phyloP scores from a whole-genome alignment of 2,329 filamentous ascomycete species.

The Coniella lustricola region DNA sequence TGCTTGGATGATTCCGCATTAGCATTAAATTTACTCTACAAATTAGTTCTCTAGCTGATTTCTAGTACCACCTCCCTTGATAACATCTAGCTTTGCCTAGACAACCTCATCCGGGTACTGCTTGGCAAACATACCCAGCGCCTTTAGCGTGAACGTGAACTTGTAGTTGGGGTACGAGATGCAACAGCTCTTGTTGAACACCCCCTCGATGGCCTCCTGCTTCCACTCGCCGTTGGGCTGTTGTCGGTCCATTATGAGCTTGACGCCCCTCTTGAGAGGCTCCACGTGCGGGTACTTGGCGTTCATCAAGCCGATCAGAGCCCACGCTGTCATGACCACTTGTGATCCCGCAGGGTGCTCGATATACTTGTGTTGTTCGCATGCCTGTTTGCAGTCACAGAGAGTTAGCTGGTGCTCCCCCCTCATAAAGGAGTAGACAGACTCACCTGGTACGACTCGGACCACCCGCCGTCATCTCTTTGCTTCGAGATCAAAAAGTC shows the following conservation, averaged over 20 bases:
- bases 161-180: conserved; percentile 99
- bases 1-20: not conserved
- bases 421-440: not conserved
- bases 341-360: conserved; percentile 72
- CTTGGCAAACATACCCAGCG: conserved; percentile 78
- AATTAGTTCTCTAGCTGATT: too few species aligned
- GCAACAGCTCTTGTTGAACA: conserved; percentile 99
- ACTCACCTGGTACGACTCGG: conserved; percentile 75
- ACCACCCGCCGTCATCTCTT: conserved; percentile 88
- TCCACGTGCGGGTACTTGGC: conserved; percentile 71
- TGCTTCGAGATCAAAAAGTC: conserved; percentile 82
- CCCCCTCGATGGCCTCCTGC: conserved; percentile 92
- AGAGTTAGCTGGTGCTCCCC: too few species aligned
- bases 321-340: conserved; percentile 94
- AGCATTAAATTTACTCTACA: not conserved
- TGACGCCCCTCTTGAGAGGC: conserved; percentile 66
- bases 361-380: conserved; percentile 67
- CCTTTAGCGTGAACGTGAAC: conserved; percentile 90
- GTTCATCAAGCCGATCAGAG: conserved; percentile 72
- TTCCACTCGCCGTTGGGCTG: conserved; percentile 87
- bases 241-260: conserved; percentile 78
- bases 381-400: conserved; percentile 44
- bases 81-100: not conserved
- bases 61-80: too few species aligned
- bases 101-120: conserved; percentile 62